Base-by-base conservation (phyloP, 345 rosid species). In the Hirschfeldia incana region DNA sequence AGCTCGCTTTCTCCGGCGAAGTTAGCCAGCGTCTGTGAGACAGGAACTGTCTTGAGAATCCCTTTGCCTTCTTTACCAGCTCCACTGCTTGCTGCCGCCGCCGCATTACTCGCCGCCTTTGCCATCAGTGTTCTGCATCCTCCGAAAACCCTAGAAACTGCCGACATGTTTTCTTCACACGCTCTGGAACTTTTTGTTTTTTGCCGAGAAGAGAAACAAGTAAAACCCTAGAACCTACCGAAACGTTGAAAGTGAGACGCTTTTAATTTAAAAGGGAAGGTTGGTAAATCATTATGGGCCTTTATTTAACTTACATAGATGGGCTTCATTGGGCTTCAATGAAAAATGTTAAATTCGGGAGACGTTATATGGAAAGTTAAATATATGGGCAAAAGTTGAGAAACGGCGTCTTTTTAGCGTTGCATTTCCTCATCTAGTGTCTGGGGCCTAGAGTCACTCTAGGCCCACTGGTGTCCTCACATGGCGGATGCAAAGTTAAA, bases 1-100 rank as follows among this genome's bases (percentile, higher is more conserved):
- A 79, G 83, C 72, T 87, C 86, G 16, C 44, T 75, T 42, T 67
- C 78, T 4, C 90, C 92, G 10, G 84, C 58, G 83, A 89, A 87
- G 4, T 16, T 37, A 39, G 85, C 42, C 4, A 84, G 84, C 51
- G 58, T 65, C 51, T 69, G 51, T 17, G 79, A 75, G 27, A 80
- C 76, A 1, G 72, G 71, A 30, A 69, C 16, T 16, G 8, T 10
- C 76, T 80, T 80, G 0, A 80, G 67, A 3, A 80, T 69, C 37
- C 71, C 70, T 42, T 74, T 74, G 2, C 29, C 75, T 67, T 36
- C 70, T 59, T 3, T 62, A n/a, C 44, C 74, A 34, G 68, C 26
- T 59, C 12, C 78, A 1, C n/a, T 29, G 29, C 11, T 57, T 0
- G 76, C 55, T 12, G 65, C 44, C 42, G 57, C 74, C 1, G 70